Evolutionary conservation across 1,139 yeast genomes (phyloP).

Genomic region (Blastobotrys malaysiensis): DNA sequence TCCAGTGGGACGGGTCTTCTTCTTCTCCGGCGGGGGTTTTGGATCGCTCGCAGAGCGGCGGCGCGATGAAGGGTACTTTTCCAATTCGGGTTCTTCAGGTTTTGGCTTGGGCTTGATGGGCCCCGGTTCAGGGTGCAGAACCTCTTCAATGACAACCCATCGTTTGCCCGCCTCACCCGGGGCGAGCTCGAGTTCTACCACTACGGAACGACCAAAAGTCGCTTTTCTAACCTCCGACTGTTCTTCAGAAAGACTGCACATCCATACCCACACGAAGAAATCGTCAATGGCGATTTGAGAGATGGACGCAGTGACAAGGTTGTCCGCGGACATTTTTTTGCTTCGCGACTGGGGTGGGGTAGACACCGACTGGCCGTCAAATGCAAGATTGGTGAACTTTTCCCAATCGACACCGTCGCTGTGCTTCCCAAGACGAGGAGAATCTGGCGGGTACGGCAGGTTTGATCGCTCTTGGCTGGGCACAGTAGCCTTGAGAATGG

Average conservation of each 20-base stretch:
- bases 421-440: background rate
- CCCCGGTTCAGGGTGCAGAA: constrained; percentile 25
- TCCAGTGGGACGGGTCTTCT: background rate
- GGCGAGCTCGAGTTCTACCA: constrained; percentile 53
- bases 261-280: constrained; percentile 89
- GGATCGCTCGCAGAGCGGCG: constrained; percentile 1
- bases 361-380: background rate
- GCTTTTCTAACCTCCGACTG: constrained; percentile 61
- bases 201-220: constrained; percentile 73
- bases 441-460: constrained; percentile 26
- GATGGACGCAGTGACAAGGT: constrained; percentile 45
- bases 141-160: constrained; percentile 76
- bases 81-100: constrained; percentile 5
- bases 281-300: constrained; percentile 72
- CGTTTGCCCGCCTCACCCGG: constrained; percentile 49
- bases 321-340: constrained; percentile 15
- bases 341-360: background rate
- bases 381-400: background rate
- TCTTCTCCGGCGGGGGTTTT: background rate
- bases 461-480: constrained; percentile 24
- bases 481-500: constrained; percentile 21
- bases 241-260: constrained; percentile 70
- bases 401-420: background rate
- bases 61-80: constrained; percentile 1
- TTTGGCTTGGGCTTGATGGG: constrained; percentile 15